Evolutionary conservation across 768 basidiomycete species (phyloP), one percentile per base, ranked within the genome.

Genomic region (Tricholomella constricta): DNA sequence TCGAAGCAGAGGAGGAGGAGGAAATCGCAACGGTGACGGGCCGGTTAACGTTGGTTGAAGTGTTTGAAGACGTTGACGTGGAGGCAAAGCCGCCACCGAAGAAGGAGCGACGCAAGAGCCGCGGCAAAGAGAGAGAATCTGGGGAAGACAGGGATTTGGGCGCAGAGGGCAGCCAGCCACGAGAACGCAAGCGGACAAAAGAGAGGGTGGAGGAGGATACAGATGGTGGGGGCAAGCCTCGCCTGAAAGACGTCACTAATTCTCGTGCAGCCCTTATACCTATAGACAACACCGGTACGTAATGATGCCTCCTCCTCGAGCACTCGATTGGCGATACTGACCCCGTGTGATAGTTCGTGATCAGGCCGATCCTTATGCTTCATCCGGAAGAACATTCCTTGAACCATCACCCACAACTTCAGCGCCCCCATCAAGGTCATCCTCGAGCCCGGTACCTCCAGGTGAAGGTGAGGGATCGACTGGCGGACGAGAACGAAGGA

Each of bases 201-300:
- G 71, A 71, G 35, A 58, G 62, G 50, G 58, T 57, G 29, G 64
- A 66, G 56, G 69, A 64, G 65, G 71, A 56, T 54, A 62, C 60
- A 47, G 75, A 74, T 59, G 72, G 69, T 58, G 72, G 70, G 54
- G 62, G 66, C 58, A 72, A 83, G 63, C 68, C 71, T 45, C 83
- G 77, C 67, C 69, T 85, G 52, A 85, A 83, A 70, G 85, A 87
- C 62, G 79, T 86, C 56, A 86, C 84, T 23, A 86, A 83, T 65
- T 79, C 83, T 58, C 73, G 76, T 57, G 64, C 63, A 55, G 75
- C 72, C 29, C 61, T 77, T 45, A 71, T 74, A 57, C 72, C 76
- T 47, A 75, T 77, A 64, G 76, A 76, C 61, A 75, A 72, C 55
- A 74, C 70, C 51, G 73, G 77, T 76, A 56, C 44, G 69, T 49